These are phyloP conservation scores for Aspergillus sp. DNA, from an alignment of 2,329 filamentous ascomycete genomes.

Conservation along the genomic window DNA sequence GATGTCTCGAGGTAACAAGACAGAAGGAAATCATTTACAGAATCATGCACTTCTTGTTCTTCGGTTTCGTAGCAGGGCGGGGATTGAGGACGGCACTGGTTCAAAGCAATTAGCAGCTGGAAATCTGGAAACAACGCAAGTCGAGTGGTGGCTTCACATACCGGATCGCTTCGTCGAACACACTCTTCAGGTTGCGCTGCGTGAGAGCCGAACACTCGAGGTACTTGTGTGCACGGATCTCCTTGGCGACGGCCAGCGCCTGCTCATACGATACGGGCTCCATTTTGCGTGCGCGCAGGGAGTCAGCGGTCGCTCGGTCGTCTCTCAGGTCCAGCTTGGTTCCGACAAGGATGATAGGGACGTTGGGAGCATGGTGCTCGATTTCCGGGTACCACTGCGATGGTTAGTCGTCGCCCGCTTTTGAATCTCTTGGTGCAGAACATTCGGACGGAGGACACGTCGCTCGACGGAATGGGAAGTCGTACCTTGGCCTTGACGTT, in stretches of 20 bases:
- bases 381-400: constrained; percentile 92
- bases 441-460: background rate
- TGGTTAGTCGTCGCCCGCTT: constrained; percentile 5
- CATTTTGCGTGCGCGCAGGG: constrained; percentile 85
- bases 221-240: constrained; percentile 95
- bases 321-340: constrained; percentile 95
- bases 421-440: background rate
- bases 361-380: constrained; percentile 88
- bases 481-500: constrained; percentile 97
- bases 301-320: constrained; percentile 72
- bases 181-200: constrained; percentile 93
- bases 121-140: background rate
- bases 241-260: constrained; percentile 78
- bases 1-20: constrained; percentile 15
- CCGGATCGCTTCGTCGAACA: constrained; percentile 98
- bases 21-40: constrained; percentile 27
- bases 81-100: constrained; percentile 42
- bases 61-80: constrained; percentile 37
- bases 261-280: constrained; percentile 94
- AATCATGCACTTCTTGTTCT: constrained; percentile 41
- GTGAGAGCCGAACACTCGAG: constrained; percentile 95
- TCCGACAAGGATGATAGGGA: constrained; percentile 92
- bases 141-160: constrained; percentile 40
- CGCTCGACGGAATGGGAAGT: constrained; percentile 4
- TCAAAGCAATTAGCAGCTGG: background rate